Evolutionary conservation across 495 filamentous ascomycete species (phyloP), one percentile per base, ranked within the genome.

Genomic region (Xylaria castorea): DNA sequence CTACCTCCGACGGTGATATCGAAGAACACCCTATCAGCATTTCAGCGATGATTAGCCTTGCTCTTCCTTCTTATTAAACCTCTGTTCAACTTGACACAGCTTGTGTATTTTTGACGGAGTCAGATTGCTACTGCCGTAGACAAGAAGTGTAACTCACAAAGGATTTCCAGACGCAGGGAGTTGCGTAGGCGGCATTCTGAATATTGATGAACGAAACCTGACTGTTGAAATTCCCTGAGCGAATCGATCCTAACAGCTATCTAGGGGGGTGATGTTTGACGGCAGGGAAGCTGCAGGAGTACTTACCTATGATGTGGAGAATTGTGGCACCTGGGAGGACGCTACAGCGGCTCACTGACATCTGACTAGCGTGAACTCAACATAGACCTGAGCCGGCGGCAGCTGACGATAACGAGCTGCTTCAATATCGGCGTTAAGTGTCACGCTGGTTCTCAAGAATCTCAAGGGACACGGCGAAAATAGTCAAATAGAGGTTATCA

Each of bases 1-100:
- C 81, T 87, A 97, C 95, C 94, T 82, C 93, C 94, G 40, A 99
- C 85, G 7, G 94, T 90, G 65, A 99, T 88, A 83, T 99, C 96
- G 79, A 99, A 97, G 82, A 99, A 99, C 62, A 97, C 94, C 44
- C 87, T 89, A 73, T 42, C 38, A 42, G 1, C 8, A 27, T 32
- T 27, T 22, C 48, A 12, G 25, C 22, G 22, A 57, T 50, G 27
- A 42, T 68, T 57, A 68, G 65, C n/a, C 1, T 27, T 25, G 18
- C 5, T 61, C 20, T n/a, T 58, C 9, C 9, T 60, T 65, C 36
- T 42, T 16, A 2, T 48, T 27, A 22, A 16, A 61, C n/a, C n/a
- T n/a, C n/a, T n/a, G 30, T 60, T 58, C 1, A 58, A 58, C 14
- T 20, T 0, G 34, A 34, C n/a, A 40, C 36, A 30, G 30, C 55